Base-by-base conservation (phyloP, 179 eudicot species). In the Patellifolia procumbens region DNA sequence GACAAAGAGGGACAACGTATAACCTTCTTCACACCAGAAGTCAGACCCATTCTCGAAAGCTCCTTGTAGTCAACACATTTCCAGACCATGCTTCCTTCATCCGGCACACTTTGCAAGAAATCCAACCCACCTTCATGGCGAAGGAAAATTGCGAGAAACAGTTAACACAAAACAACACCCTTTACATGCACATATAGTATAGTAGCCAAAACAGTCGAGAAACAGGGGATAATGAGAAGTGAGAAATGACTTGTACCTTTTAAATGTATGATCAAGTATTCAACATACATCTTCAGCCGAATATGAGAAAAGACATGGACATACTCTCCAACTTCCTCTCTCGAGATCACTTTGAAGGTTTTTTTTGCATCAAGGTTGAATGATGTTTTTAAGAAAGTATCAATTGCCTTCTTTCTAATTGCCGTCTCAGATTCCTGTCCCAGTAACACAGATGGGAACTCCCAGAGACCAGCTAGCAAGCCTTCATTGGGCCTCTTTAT, bases 391-490 rank as follows among this genome's bases (percentile, higher is more conserved):
- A 94, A 84, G 53, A 83, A 89, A 26, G 67, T 68, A 79, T 94
- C 90, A 52, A 85, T 87, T 55, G 85, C 86, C 67, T 84, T 80
- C 79, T 87, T 89, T 83, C 97, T 87, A 62, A 81, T 72, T 68
- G 75, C 79, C 70, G 66, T 52, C 65, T 84, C 89, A 45, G 88
- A 83, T 72, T 91, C 96, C 66, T 81, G 75, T 71, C 73, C 87
- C 72, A 94, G 68, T 19, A 88, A 78, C 35, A 94, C 94, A 55
- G 97, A 91, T 42, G 98, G 98, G 68, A 94, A 94, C 85, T 94
- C 98, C 98, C 98, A 94, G 43, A 94, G 97, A 35, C 98, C 98
- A 78, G 97, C 98, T 74, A 94, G 97, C 82, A 94, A 82, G 55
- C 98, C 98, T 79, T 85, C 88, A 52, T 92, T 85, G 45, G 98